Base-by-base conservation (phyloP, 2,329 filamentous ascomycete species). In the Fusarium palustre region DNA sequence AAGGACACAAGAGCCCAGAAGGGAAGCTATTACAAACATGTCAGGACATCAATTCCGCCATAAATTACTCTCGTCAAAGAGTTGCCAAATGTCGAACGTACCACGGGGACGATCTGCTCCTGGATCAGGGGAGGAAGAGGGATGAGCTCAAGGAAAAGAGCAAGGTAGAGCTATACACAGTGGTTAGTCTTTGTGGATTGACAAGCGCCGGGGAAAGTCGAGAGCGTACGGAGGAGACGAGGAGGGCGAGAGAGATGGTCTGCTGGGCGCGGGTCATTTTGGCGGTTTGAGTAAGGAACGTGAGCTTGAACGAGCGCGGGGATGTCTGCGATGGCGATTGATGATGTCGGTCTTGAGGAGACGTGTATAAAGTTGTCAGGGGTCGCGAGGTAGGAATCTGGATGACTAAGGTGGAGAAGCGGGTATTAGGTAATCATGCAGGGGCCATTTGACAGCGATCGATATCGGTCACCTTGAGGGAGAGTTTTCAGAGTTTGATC, bases 181-280 rank as follows among this genome's bases (percentile, higher is more conserved):
- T 39, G 45, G 10, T 39, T 30, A 47, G 59, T 77, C 9, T 67
- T 11, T 25, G 75, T 74, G 28, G 24, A 43, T 59, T 15, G 15
- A 34, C 41, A 7, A 39, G 28, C 16, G 18, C n/a, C 5, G 3
- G 13, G 11, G 12, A 2, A 18, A 20, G 28, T 55, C 38, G 49
- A 20, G 22, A 18, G 47, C 88, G 75, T 90, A 97, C 94, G 38
- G 94, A 97, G 75, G 92, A 93, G 81, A 96, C 87, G 74, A 97
- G 87, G 76, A 97, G 89, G 76, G 90, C 91, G 76, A 97, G 86
- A 66, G 94, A 97, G 78, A 97, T 90, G 70, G 93, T 95, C 82
- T 98, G 94, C 80, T 93, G 91, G 24, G 96, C 96, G 82, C 94
- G 93, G 73, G 96, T 97, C 96, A 98, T 98, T 70, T 71, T 90